Base-by-base conservation (phyloP, 371 early-diverging fungal species). In the Apophysomyces sp. region DNA sequence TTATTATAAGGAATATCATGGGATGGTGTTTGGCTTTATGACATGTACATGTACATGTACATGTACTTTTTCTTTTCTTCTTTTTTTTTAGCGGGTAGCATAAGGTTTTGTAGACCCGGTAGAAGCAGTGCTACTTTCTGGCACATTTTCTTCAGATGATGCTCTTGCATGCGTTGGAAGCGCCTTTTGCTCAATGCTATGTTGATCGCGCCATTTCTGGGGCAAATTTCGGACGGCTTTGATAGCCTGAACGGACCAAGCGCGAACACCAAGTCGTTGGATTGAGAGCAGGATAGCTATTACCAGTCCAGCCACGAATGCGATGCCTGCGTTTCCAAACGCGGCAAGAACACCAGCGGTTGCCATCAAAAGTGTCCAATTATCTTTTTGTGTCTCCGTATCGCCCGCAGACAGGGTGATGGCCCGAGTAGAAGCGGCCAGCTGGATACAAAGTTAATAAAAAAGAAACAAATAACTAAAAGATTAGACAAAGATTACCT, bases 311-410 rank as follows among this genome's bases (percentile, higher is more conserved):
- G 83, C 71, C 27, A 89, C 29, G 68, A 94, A 94, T 0, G 94
- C 94, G 52, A 94, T 86, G 37, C 93, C 94, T 61, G 92, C 94
- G 63, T 93, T 89, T 49, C 83, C 82, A 68, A 90, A 94, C 0
- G 87, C 91, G 9, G 88, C 81, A 31, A 92, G 70, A 26, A 86
- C 74, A 6, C 89, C 90, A 3, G 87, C 83, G 0, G 92, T 93
- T 13, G 86, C 60, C 9, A 92, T 67, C 83, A 91, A 78, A 39
- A 90, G 66, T 1, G 82, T 76, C 67, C 89, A 92, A 61, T 89
- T 87, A 39, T 83, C 87, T 63, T 72, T 71, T 31, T 85, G 81
- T 16, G 63, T 74, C 13, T 63, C 57, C 6, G 77, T 75, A 53
- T 69, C 68, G 9, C 41, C 6, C 1, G 74, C 80, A 18, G 71